Conservation (phyloP, 495 filamentous ascomycete genomes). For the Venustampulla echinocandica region DNA sequence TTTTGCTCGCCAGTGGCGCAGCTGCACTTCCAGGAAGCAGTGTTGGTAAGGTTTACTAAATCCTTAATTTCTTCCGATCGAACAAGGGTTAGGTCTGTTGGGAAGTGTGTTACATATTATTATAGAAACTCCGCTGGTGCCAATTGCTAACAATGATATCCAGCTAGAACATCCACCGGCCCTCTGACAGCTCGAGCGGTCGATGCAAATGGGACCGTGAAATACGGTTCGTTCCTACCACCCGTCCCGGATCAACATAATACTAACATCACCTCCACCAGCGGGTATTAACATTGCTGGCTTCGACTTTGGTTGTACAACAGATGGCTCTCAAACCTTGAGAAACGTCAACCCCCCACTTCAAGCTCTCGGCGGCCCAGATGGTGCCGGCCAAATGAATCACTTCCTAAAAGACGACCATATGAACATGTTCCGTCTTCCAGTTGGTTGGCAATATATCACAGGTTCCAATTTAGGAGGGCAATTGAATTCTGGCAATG, state of each 20-base stretch:
- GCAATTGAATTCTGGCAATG: constrained; percentile 28
- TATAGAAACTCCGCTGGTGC: too few relatives aligned
- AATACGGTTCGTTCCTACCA: background rate
- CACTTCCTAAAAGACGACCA: constrained; percentile 38
- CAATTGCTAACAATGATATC: background rate
- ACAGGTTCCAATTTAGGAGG: constrained; percentile 35
- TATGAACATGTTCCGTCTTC: constrained; percentile 46
- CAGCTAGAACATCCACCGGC: background rate
- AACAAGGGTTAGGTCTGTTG: too few relatives aligned
- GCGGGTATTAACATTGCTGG: constrained; percentile 27
- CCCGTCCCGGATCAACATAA: constrained; percentile 6
- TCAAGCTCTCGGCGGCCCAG: constrained; percentile 24
- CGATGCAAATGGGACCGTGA: background rate
- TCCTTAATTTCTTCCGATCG: background rate
- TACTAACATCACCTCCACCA: background rate
- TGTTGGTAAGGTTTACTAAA: background rate
- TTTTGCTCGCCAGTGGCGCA: background rate
- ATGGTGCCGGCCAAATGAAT: constrained; percentile 37
- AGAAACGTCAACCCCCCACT: constrained; percentile 25
- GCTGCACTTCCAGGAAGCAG: background rate
- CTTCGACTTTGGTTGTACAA: constrained; percentile 42
- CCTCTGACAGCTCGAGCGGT: background rate
- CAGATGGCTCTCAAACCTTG: constrained; percentile 35
- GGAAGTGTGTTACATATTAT: too few relatives aligned
- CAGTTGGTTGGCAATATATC: constrained; percentile 45